These are phyloP conservation scores for Fusarium mangiferae DNA, from an alignment of 2,329 filamentous ascomycete genomes.

Conservation along the genomic window DNA sequence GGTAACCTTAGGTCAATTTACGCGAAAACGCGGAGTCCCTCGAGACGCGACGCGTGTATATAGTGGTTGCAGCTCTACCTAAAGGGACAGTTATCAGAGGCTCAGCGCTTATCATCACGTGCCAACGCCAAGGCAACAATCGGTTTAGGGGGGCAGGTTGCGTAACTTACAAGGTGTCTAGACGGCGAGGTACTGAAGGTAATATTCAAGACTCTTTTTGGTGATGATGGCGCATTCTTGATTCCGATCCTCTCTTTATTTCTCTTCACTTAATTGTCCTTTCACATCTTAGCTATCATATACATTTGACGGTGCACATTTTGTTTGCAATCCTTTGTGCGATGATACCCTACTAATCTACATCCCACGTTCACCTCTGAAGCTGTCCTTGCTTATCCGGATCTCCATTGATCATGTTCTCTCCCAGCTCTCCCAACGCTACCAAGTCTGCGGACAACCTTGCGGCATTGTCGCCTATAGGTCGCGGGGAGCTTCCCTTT, in stretches of 20 bases:
- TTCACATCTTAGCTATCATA: slow-evolving; percentile 17
- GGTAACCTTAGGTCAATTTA: slow-evolving; percentile 36
- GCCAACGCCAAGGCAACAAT: slow-evolving; percentile 19
- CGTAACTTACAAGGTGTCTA: slow-evolving; percentile 39
- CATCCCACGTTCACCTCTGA: slow-evolving; percentile 49
- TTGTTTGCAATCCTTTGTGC: slow-evolving; percentile 45
- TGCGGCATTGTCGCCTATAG: slow-evolving; percentile 61
- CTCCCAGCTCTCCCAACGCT: slow-evolving; percentile 62
- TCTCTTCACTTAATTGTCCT: slow-evolving; percentile 31
- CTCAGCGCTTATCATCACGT: slow-evolving; percentile 32
- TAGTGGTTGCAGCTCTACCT: slow-evolving; percentile 45
- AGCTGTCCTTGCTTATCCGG: slow-evolving; percentile 39
- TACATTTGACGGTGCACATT: slow-evolving; percentile 21
- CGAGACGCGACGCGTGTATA: slow-evolving; percentile 42
- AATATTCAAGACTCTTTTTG: slow-evolving; percentile 32
- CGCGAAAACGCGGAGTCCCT: slow-evolving; percentile 34
- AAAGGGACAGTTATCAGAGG: background rate
- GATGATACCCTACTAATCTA: slow-evolving; percentile 62
- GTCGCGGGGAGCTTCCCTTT: slow-evolving; percentile 67
- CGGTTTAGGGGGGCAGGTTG: slow-evolving; percentile 31
- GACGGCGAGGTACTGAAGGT: slow-evolving; percentile 25
- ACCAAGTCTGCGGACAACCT: slow-evolving; percentile 75
- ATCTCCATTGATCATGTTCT: slow-evolving; percentile 63
- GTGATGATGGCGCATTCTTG: slow-evolving; percentile 39
- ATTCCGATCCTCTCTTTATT: slow-evolving; percentile 19